These are phyloP conservation scores for Entomortierella lignicola DNA, from an alignment of 192 early-diverging fungal species.

Conservation along the genomic window DNA sequence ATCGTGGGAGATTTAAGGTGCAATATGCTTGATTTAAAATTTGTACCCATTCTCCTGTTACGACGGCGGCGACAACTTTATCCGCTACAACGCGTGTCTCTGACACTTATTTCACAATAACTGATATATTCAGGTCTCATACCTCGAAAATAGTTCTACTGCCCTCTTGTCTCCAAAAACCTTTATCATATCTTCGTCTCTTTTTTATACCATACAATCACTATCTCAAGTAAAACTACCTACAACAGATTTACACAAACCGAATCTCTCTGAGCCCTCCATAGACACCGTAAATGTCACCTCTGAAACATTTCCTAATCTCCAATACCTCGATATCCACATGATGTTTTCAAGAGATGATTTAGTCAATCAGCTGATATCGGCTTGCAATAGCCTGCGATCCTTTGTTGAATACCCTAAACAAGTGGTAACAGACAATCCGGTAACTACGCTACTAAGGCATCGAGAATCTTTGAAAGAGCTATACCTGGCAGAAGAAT, in stretches of 20 bases:
- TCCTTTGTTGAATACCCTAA: neutral
- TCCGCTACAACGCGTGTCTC: too few species aligned
- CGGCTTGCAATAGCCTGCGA: slow-evolving; percentile 67
- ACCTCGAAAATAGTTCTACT: neutral
- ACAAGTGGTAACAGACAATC: neutral
- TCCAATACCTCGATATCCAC: neutral
- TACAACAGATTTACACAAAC: slow-evolving; percentile 4
- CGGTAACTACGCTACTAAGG: neutral
- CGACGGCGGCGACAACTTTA: too few species aligned
- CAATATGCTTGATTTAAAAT: too few species aligned
- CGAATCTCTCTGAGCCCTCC: neutral
- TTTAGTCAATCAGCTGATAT: too few species aligned
- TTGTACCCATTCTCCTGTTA: too few species aligned
- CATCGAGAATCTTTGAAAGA: slow-evolving; percentile 8
- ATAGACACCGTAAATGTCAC: neutral
- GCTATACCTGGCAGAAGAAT: neutral
- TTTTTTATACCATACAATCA: neutral
- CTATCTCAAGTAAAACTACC: neutral
- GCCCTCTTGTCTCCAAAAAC: slow-evolving; percentile 1
- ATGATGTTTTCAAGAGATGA: neutral
- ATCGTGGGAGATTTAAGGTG: too few species aligned
- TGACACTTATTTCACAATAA: too few species aligned
- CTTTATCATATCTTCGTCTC: slow-evolving; percentile 8
- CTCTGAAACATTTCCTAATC: neutral
- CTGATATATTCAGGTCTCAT: slow-evolving; percentile 4